These are phyloP conservation scores for Kewa caespitosa DNA, from an alignment of 179 eudicot species.

Conservation along the genomic window DNA sequence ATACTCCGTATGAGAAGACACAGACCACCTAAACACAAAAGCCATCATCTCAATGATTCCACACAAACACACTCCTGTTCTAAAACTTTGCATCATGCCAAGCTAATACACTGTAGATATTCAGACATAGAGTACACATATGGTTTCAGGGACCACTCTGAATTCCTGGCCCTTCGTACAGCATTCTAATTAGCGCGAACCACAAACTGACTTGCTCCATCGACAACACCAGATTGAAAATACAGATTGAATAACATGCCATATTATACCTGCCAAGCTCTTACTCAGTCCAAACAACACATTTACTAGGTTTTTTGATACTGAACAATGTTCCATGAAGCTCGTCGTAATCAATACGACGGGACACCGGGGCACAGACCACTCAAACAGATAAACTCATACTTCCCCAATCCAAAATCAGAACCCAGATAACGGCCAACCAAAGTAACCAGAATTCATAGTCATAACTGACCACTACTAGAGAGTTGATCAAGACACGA, in stretches of 20 bases:
- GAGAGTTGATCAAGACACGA: no score
- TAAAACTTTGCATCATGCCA: no score
- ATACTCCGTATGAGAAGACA: no score
- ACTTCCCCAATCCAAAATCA: no score
- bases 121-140: no score
- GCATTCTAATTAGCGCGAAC: neutral
- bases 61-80: no score
- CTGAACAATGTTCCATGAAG: neutral
- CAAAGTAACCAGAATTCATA: neutral
- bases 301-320: neutral
- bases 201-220: neutral
- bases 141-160: neutral
- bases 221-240: neutral
- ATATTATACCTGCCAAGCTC: neutral
- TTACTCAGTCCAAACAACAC: neutral
- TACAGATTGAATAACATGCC: neutral
- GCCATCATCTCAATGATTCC: no score
- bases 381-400: neutral
- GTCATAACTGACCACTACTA: no score
- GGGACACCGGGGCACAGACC: neutral
- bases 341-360: neutral
- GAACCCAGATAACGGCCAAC: neutral
- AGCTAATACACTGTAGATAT: no score
- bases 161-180: neutral
- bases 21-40: no score